A percentile compares a stretch with the other conserved stretches of the same genome.
These are phyloP conservation scores for Carex scoparia DNA, from an alignment of 176 grass and related monocot genomes.

Conservation along the genomic window DNA sequence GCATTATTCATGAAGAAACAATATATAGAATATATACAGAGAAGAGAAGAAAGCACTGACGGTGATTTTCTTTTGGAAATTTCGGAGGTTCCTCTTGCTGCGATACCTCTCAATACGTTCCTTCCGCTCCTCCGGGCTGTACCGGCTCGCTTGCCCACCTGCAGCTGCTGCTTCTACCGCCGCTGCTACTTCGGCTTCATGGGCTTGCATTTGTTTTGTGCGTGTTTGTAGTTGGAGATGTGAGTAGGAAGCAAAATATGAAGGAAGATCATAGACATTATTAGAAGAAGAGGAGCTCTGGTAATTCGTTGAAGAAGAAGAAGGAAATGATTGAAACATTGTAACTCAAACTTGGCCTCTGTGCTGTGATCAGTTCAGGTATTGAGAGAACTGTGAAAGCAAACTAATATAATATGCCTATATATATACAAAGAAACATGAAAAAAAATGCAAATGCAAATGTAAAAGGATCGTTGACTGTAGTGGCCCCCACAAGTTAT, in stretches of 20 bases:
- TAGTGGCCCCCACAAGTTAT: not conserved
- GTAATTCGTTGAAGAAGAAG: conserved; percentile 23
- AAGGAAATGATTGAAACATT: conserved; percentile 37
- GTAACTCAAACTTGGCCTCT: not conserved
- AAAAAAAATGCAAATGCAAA: not conserved
- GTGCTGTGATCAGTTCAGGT: not conserved
- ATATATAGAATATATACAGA: not conserved
- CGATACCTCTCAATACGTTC: conserved; percentile 76
- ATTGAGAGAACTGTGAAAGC: not conserved
- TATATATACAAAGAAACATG: not conserved
- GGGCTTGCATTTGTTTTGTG: conserved; percentile 25
- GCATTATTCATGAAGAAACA: not conserved
- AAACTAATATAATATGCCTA: not conserved
- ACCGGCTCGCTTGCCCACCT: conserved; percentile 46
- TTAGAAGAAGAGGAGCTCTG: conserved; percentile 8
- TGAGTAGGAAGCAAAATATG: conserved; percentile 50
- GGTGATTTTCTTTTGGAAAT: conserved; percentile 94
- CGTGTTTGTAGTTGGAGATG: conserved; percentile 26
- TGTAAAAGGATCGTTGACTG: conserved; percentile 3
- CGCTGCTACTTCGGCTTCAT: conserved; percentile 9
- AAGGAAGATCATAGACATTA: conserved; percentile 18
- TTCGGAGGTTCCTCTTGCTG: conserved; percentile 75
- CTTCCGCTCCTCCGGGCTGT: conserved; percentile 73
- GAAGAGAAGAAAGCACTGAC: conserved; percentile 8
- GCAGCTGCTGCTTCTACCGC: not conserved